Evolutionary conservation across 352 stramenopile genomes (phyloP), one percentile per base, ranked within the genome.

Genomic region (Phytophthora idaei): DNA sequence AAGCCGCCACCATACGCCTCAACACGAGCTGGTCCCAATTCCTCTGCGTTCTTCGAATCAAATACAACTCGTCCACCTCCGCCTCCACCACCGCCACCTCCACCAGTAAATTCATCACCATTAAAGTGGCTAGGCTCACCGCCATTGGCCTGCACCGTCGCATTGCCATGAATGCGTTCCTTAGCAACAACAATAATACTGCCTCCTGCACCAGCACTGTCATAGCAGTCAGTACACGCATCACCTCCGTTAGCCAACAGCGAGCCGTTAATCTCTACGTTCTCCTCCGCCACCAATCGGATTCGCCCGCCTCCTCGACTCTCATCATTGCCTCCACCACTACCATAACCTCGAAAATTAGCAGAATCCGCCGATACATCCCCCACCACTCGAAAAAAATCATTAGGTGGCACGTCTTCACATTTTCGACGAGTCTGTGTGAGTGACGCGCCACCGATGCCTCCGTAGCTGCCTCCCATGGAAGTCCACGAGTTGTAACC

Each of bases 331-430:
- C 88, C 86, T 27, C 88, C 88, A 14, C 88, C 88, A 65, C 86
- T 96, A 3, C 88, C 88, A 64, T 94, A 96, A 11, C 85, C 88
- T 66, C 83, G 82, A 54, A 96, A 96, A 59, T 90, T 88, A 17
- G 73, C 74, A 17, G 66, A 49, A 25, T 81, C 67, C 0, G 75
- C 88, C 3, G 59, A 67, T 1, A 87, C 77, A 61, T 90, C 83
- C 1, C 88, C 88, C 41, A 96, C 87, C 8, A 74, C 71, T 12
- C 80, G 73, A 37, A 85, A 90, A 47, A 90, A 93, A 41, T 76
- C 71, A 58, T 94, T 89, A 8, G 69, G 47, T 1, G 64, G 61
- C 9, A 93, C 50, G 8, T 80, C 69, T 8, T 91, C 83, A 57
- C 88, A 96, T 11, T 64, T 80, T 0, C 53, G 54, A 10, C 75